phyloP scores from a whole-genome alignment of 2,329 filamentous ascomycete species.

The Periconia sp. region DNA sequence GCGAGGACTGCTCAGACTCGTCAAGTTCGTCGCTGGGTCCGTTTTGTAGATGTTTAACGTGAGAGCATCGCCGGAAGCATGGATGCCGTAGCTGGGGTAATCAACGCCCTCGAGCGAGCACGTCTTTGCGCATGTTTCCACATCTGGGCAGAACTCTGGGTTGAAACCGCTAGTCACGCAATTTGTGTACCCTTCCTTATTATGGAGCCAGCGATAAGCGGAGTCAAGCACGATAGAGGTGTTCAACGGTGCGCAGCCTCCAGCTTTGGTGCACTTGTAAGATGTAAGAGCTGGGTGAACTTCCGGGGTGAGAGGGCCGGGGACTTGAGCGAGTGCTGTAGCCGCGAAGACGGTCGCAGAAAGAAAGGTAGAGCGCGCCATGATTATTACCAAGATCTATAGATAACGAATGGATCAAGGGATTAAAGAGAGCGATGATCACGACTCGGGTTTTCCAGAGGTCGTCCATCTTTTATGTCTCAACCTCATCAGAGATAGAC shows the following conservation, averaged over 20 bases:
- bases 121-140: slow-evolving; percentile 24
- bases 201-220: slow-evolving; percentile 57
- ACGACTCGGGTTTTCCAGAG: too few relatives aligned
- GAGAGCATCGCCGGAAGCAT: too few relatives aligned
- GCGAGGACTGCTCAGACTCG: slow-evolving; percentile 4
- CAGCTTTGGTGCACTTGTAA: slow-evolving; percentile 36
- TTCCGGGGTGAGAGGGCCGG: slow-evolving; percentile 41
- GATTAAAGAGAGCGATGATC: too few relatives aligned
- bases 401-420: background rate
- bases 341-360: slow-evolving; percentile 28
- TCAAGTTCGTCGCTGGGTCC: too few relatives aligned
- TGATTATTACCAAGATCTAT: slow-evolving; percentile 5
- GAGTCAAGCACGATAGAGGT: slow-evolving; percentile 48
- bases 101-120: slow-evolving; percentile 38
- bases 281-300: slow-evolving; percentile 40
- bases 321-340: slow-evolving; percentile 34
- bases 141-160: slow-evolving; percentile 22
- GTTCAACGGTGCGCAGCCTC: slow-evolving; percentile 31
- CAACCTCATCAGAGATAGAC: too few relatives aligned
- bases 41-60: too few relatives aligned
- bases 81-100: too few relatives aligned
- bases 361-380: slow-evolving; percentile 25
- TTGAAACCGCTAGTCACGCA: slow-evolving; percentile 15
- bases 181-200: slow-evolving; percentile 44
- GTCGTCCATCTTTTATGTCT: too few relatives aligned